These are phyloP conservation scores for Botryotinia globosa DNA, from an alignment of 2,329 filamentous ascomycete species.

Conservation along the genomic window DNA sequence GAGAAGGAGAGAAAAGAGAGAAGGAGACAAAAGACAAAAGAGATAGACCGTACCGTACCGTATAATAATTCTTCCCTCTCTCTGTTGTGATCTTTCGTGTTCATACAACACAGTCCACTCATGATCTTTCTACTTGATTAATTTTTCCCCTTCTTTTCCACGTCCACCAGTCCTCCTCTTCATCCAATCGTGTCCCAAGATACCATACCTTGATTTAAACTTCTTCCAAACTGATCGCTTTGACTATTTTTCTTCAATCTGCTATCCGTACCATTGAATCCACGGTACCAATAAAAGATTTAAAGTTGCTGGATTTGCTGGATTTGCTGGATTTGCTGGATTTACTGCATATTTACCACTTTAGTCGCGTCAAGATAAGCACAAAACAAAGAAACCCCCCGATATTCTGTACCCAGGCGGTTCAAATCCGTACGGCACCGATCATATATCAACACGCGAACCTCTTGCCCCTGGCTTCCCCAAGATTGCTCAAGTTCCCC, in stretches of 20 bases:
- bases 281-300: neutral
- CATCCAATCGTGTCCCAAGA: neutral
- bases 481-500: slow-evolving; percentile 7
- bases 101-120: slow-evolving; percentile 18
- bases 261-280: neutral
- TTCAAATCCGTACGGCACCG: neutral
- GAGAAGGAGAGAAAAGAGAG: neutral
- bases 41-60: neutral
- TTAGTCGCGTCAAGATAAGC: slow-evolving; percentile 8
- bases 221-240: neutral
- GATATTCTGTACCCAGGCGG: slow-evolving; percentile 2
- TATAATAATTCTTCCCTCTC: neutral
- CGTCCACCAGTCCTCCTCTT: neutral
- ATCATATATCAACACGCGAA: slow-evolving; percentile 15
- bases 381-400: neutral
- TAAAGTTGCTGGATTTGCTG: neutral
- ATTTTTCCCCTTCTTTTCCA: slow-evolving; percentile 10
- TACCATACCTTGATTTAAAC: neutral
- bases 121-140: slow-evolving; percentile 5
- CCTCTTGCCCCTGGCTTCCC: slow-evolving; percentile 13
- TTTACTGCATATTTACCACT: neutral
- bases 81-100: slow-evolving; percentile 10
- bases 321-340: neutral
- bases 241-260: neutral
- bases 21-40: no score